Evolutionary conservation across 805 yeast species (phyloP).

Genomic region (Suhomyces sp.): DNA sequence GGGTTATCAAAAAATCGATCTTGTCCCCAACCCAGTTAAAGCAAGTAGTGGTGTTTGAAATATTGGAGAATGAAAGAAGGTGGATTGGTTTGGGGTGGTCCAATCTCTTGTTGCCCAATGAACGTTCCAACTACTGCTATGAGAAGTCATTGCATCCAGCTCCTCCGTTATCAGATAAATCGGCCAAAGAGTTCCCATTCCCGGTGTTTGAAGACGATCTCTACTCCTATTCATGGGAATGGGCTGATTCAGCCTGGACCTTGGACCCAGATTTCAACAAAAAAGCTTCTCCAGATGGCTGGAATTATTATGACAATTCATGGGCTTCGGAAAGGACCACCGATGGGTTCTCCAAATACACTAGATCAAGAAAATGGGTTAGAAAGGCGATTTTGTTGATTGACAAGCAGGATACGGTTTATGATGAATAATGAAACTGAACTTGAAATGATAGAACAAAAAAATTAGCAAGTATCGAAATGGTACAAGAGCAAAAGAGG

Average conservation of each 20-base stretch:
- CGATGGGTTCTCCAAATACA: slow-evolving; percentile 51
- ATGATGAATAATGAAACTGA: slow-evolving; percentile 10
- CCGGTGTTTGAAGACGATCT: slow-evolving; percentile 42
- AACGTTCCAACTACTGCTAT: slow-evolving; percentile 49
- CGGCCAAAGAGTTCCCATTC: slow-evolving; percentile 36
- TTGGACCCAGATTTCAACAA: slow-evolving; percentile 43
- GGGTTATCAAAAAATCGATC: slow-evolving; percentile 36
- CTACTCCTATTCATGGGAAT: slow-evolving; percentile 49
- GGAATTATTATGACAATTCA: slow-evolving; percentile 53
- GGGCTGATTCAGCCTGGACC: slow-evolving; percentile 56
- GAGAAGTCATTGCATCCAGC: slow-evolving; percentile 32
- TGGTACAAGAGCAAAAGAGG: too few relatives aligned
- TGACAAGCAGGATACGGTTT: slow-evolving; percentile 17
- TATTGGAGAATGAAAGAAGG: slow-evolving; percentile 58
- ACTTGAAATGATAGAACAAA: neutral
- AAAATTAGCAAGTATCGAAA: too few relatives aligned
- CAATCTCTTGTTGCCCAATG: slow-evolving; percentile 49
- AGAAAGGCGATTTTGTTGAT: slow-evolving; percentile 43
- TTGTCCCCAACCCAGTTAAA: slow-evolving; percentile 43
- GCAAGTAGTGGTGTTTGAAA: slow-evolving; percentile 49
- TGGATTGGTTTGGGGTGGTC: slow-evolving; percentile 67
- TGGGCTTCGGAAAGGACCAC: slow-evolving; percentile 44
- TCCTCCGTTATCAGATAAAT: slow-evolving; percentile 20
- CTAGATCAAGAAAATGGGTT: slow-evolving; percentile 52
- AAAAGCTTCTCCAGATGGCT: slow-evolving; percentile 42